Base-by-base conservation (phyloP, 2,329 filamentous ascomycete genomes). In the Reticulascus tulasneorum region DNA sequence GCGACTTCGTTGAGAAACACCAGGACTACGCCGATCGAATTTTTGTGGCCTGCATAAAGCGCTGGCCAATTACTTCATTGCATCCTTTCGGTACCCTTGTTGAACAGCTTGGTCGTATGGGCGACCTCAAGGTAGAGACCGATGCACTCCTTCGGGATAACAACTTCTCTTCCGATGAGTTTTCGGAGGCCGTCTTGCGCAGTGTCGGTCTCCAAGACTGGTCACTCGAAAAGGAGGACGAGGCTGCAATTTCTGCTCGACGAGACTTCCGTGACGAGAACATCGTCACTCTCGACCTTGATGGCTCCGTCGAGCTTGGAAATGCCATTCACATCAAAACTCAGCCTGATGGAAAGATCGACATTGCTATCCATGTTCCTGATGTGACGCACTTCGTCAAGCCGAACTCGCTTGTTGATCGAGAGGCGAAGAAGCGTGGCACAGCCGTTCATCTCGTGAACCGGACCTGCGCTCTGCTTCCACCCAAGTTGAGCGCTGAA, bases 11-110 rank as follows among this genome's bases (percentile, higher is more conserved):
- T 19, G 93, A 98, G 70, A 95, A 93, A 64, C 93, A 98, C 61
- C 88, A 95, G 61, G 88, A 96, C 20, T 98, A 97, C 53, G 89
- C 91, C 38, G 94, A 95, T 65, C 85, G 89, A 53, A 98, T 98
- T 54, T 98, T 98, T 49, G 93, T 98, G 50, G 93, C 93, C 30
- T 96, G 90, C 69, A 98, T 98, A 66, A 98, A 98, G 77, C 82
- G 93, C 56, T 98, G 93, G 93, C 93, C 93, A 46, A 98, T 98
- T 55, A 98, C 93, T 19, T 98, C 93, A n/a, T 79, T 98, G 37
- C 93, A 98, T 67, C 93, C 93, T 21, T 98, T 98, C 54, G 93
- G 93, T 58, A 98, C 93, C 8, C 80, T 98, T 29, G 90, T 97
- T 35, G 93, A 98, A 67, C 88, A 95, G 65, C 82, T 98, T 35